A percentile compares a stretch with the other conserved stretches of the same genome.
Conservation (phyloP, 306 rosid species). For the Castanopsis chinensis region DNA sequence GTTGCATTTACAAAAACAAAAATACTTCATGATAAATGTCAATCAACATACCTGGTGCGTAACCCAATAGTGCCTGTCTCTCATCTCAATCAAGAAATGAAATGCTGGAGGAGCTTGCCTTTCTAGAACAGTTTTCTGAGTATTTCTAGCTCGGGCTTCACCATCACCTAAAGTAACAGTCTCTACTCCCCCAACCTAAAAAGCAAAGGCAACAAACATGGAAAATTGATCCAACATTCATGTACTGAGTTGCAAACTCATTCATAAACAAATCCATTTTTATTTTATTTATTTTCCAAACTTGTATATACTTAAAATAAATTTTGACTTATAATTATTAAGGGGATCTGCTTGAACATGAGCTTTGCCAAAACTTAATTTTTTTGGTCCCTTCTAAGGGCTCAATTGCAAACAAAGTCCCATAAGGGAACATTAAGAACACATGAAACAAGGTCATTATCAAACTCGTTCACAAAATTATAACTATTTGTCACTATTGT, state of each 20-base stretch:
- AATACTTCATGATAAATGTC: background rate
- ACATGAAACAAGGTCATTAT: background rate
- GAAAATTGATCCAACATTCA: slow-evolving; percentile 16
- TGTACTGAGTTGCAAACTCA: slow-evolving; percentile 1
- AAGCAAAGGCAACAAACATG: slow-evolving; percentile 22
- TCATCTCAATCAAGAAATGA: slow-evolving; percentile 74
- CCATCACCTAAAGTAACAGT: slow-evolving; percentile 60
- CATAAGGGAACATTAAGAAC: background rate
- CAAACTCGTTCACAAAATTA: background rate
- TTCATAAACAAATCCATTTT: slow-evolving; percentile 4
- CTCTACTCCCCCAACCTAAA: slow-evolving; percentile 60
- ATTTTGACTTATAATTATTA: background rate
- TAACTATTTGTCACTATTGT: background rate
- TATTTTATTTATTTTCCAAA: background rate
- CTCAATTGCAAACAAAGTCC: background rate
- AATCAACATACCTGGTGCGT: slow-evolving; percentile 56
- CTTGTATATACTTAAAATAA: background rate
- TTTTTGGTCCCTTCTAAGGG: too few relatives aligned
- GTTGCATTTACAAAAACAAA: too few relatives aligned
- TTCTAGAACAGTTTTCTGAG: slow-evolving; percentile 63
- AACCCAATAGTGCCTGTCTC: slow-evolving; percentile 69
- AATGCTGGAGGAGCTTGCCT: slow-evolving; percentile 73
- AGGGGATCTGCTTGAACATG: background rate
- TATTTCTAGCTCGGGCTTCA: slow-evolving; percentile 64
- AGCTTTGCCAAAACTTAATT: background rate